These are phyloP conservation scores for Nakaseomyces sp. DNA, from an alignment of 1,139 yeast species.

Conservation along the genomic window DNA sequence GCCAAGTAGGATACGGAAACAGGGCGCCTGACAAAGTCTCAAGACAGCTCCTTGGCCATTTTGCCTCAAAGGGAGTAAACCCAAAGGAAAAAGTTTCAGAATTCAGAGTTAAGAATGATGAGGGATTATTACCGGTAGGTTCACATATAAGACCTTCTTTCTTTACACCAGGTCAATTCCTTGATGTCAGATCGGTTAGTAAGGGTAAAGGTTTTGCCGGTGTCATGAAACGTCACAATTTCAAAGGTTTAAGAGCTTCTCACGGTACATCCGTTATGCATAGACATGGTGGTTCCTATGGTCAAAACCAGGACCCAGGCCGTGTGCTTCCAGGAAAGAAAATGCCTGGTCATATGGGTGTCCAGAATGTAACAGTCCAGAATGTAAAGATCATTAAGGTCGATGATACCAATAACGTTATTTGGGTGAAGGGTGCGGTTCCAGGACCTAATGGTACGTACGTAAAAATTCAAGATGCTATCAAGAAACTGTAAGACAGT, in stretches of 20 bases:
- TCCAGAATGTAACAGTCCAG: constrained; percentile 59
- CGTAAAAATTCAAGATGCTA: constrained; percentile 73
- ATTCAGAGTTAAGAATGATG: constrained; percentile 61
- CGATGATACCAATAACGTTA: constrained; percentile 71
- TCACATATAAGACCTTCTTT: constrained; percentile 75
- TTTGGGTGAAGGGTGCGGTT: constrained; percentile 80
- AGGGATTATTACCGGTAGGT: constrained; percentile 68
- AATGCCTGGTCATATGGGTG: constrained; percentile 98
- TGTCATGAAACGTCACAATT: constrained; percentile 96
- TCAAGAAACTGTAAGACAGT: constrained; percentile 37
- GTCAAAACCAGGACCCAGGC: constrained; percentile 92
- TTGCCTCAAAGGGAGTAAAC: constrained; percentile 69
- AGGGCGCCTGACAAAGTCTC: constrained; percentile 55
- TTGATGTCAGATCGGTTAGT: constrained; percentile 68
- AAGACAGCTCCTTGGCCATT: constrained; percentile 66
- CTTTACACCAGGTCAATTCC: constrained; percentile 73
- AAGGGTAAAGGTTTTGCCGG: constrained; percentile 98
- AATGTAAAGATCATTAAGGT: constrained; percentile 71
- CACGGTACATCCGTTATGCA: constrained; percentile 95
- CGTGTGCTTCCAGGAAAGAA: constrained; percentile 94
- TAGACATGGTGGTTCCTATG: constrained; percentile 96
- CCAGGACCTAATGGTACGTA: constrained; percentile 80
- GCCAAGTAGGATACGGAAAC: constrained; percentile 80
- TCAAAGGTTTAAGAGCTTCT: constrained; percentile 80
- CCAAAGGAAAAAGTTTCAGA: constrained; percentile 73